phyloP scores from a whole-genome alignment of 768 basidiomycete species.

The Tephrocybe sp. region DNA sequence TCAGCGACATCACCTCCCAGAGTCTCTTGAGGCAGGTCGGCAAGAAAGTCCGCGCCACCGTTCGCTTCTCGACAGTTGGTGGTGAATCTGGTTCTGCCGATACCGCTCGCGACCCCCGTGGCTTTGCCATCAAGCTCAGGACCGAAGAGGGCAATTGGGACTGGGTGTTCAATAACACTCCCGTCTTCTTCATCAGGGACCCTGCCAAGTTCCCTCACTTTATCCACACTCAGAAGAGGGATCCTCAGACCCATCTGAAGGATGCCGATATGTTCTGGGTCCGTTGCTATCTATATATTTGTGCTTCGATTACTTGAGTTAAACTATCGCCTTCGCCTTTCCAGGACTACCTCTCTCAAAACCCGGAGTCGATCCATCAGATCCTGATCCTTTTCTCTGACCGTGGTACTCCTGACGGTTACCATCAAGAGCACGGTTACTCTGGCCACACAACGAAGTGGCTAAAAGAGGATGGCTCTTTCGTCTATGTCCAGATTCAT shows the following conservation, averaged over 20 bases:
- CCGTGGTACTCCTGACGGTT: conserved; percentile 91
- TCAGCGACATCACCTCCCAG: conserved; percentile 80
- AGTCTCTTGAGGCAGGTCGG: conserved; percentile 63
- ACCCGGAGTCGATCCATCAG: conserved; percentile 89
- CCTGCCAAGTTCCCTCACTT: conserved; percentile 91
- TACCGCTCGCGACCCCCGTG: conserved; percentile 91
- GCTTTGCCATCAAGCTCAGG: conserved; percentile 87
- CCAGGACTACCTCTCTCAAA: conserved; percentile 86
- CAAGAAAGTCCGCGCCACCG: conserved; percentile 70
- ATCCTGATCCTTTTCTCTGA: conserved; percentile 93
- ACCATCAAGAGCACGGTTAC: conserved; percentile 86
- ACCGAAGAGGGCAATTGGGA: conserved; percentile 92
- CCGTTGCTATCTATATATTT: conserved; percentile 13
- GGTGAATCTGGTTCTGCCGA: conserved; percentile 90
- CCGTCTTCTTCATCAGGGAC: conserved; percentile 88
- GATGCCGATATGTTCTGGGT: conserved; percentile 88
- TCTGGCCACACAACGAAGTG: conserved; percentile 92
- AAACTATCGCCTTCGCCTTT: conserved; percentile 19
- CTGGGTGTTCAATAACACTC: conserved; percentile 92
- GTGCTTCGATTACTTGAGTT: conserved; percentile 12
- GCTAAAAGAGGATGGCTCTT: conserved; percentile 80
- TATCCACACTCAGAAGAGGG: conserved; percentile 90
- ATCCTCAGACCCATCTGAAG: conserved; percentile 90
- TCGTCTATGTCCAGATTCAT: conserved; percentile 88
- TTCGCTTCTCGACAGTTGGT: conserved; percentile 92